Evolutionary conservation across 768 basidiomycete genomes (phyloP).

Genomic region (Hygrophorus pudorinus): DNA sequence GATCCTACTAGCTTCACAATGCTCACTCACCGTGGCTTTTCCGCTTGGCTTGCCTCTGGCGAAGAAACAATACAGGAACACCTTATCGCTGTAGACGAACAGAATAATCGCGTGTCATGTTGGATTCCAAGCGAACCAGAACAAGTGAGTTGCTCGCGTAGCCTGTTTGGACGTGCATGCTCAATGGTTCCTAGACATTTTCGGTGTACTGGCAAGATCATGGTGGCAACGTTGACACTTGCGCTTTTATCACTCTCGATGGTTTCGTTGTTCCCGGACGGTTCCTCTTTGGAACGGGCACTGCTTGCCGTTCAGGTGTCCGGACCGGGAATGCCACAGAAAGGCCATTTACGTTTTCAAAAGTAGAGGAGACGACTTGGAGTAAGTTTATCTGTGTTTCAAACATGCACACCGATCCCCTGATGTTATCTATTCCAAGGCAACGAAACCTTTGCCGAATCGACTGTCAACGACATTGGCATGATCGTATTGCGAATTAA

Average conservation of each 20-base stretch:
- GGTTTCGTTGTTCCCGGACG: conserved; percentile 53
- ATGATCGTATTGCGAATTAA: conserved; percentile 45
- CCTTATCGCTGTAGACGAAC: conserved; percentile 38
- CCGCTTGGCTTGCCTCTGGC: conserved; percentile 57
- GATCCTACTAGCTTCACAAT: background rate
- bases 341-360: conserved; percentile 52
- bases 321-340: conserved; percentile 40
- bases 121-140: conserved; percentile 60
- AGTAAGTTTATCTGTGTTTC: conserved; percentile 21
- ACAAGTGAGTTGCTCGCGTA: conserved; percentile 28
- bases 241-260: conserved; percentile 55
- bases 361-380: conserved; percentile 24
- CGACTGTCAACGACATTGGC: conserved; percentile 31
- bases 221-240: conserved; percentile 42
- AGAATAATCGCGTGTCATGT: conserved; percentile 41
- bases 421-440: background rate
- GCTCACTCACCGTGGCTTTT: conserved; percentile 50
- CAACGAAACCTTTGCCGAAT: background rate
- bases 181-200: conserved; percentile 32
- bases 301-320: conserved; percentile 42
- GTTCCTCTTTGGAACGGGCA: conserved; percentile 48
- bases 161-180: background rate
- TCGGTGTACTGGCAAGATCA: conserved; percentile 57
- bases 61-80: conserved; percentile 43
- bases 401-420: background rate